Conservation (phyloP, 768 basidiomycete genomes). For the Trametes gibbosa region DNA sequence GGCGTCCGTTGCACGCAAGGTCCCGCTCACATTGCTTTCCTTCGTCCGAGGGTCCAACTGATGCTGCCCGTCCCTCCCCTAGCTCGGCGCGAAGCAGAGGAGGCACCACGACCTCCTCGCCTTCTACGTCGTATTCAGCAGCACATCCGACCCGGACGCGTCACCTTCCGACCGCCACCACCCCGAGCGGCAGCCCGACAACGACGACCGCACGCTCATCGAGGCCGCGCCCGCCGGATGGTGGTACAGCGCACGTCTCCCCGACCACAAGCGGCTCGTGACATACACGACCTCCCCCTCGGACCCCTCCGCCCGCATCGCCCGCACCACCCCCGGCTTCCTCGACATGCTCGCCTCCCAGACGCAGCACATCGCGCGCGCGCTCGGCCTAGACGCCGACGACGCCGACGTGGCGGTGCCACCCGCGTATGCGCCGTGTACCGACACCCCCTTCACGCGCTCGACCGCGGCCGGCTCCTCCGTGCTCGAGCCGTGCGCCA, state of each 20-base stretch:
- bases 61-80: too few species aligned
- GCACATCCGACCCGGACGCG: neutral
- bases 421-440: neutral
- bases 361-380: neutral
- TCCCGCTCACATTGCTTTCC: neutral
- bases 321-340: neutral
- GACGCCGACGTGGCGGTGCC: neutral
- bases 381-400: neutral
- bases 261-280: neutral
- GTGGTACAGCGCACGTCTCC: neutral
- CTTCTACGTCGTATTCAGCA: neutral
- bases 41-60: neutral
- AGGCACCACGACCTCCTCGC: neutral
- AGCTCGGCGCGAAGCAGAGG: neutral
- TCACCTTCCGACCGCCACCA: neutral
- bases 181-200: neutral
- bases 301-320: neutral
- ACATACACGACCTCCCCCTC: neutral
- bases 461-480: neutral
- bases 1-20: neutral
- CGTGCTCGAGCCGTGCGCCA: neutral
- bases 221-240: neutral
- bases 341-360: neutral
- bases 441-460: neutral
- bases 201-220: neutral